Base-by-base conservation (phyloP, 768 basidiomycete species). In the Collybia mongolica region DNA sequence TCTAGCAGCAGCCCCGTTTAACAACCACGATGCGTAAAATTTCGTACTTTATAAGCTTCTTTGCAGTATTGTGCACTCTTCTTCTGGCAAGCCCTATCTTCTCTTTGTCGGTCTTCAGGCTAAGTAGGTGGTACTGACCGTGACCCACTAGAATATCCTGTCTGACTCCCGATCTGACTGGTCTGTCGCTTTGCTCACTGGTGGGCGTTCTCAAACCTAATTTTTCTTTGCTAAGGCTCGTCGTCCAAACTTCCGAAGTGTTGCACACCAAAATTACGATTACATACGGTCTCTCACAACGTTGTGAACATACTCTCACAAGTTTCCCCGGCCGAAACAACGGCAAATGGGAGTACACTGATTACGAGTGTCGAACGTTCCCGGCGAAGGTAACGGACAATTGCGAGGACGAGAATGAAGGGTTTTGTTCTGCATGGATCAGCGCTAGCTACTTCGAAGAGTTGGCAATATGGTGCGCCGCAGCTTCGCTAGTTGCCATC, bases 401-500 rank as follows among this genome's bases (percentile, higher is more conserved):
- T 1, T 80, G 80, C 52, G 72, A 77, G 40, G 61, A 79, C 39
- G 79, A 83, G 53, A 83, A 86, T 52, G 66, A 70, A 29, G 48
- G 65, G 0, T 82, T 87, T 61, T 90, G 88, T 64, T 75, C 78
- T 6, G 72, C 76, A 32, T 90, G 89, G 89, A 78, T 75, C 2
- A 87, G 82, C 39, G 89, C 88, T 14, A 76, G 77, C 1, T 91
- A 88, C 61, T 67, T 79, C 41, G 72, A 77, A n/a, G 79, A 86
- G 61, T 64, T 90, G 8, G 79, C 79, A 39, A 73, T 83, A 26
- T 84, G 87, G 2, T 86, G 86, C 62, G 83, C 79, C 6, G 75
- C 70, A 41, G 67, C 83, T 22, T 79, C 86, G 3, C 66, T 87
- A 32, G 59, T 75, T 0, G 71, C 86, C 6, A 73, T 91, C 42